Conservation (phyloP, 768 basidiomycete genomes). For the Phylloporus scabripes region DNA sequence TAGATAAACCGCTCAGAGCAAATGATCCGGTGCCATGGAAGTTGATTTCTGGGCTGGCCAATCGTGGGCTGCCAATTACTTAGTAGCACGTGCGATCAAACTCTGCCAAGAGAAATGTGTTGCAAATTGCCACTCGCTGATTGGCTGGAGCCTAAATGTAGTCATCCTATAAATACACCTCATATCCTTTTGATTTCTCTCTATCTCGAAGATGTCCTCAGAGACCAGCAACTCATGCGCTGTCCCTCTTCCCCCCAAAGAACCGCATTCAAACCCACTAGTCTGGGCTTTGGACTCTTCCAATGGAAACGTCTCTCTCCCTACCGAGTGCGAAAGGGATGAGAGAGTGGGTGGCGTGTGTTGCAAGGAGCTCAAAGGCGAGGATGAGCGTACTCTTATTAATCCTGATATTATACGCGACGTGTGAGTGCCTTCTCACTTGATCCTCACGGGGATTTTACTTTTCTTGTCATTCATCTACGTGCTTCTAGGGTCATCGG, state of each 20-base stretch:
- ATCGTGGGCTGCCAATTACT: neutral
- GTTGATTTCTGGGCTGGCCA: neutral
- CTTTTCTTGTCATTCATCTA: constrained; percentile 1
- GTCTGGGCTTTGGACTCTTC: constrained; percentile 61
- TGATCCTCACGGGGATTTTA: neutral
- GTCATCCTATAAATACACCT: constrained; percentile 8
- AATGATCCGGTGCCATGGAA: neutral
- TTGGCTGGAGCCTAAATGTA: constrained; percentile 4
- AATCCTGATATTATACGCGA: constrained; percentile 87
- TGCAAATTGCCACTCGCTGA: constrained; percentile 12
- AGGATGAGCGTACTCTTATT: constrained; percentile 74
- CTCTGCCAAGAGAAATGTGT: neutral
- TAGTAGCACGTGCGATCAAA: neutral
- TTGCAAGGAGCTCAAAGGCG: constrained; percentile 80
- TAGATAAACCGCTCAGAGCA: too few species aligned
- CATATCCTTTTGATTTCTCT: neutral
- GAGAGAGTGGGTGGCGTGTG: constrained; percentile 62
- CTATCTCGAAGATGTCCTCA: constrained; percentile 16
- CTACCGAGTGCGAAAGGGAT: constrained; percentile 54
- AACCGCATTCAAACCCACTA: constrained; percentile 37
- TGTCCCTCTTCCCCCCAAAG: constrained; percentile 19
- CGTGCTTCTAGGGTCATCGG: constrained; percentile 63
- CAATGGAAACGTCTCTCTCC: constrained; percentile 39
- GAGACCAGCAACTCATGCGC: constrained; percentile 8
- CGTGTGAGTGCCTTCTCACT: constrained; percentile 46